Conservation (phyloP, 2,329 filamentous ascomycete species). For the Aspergillus persii region DNA sequence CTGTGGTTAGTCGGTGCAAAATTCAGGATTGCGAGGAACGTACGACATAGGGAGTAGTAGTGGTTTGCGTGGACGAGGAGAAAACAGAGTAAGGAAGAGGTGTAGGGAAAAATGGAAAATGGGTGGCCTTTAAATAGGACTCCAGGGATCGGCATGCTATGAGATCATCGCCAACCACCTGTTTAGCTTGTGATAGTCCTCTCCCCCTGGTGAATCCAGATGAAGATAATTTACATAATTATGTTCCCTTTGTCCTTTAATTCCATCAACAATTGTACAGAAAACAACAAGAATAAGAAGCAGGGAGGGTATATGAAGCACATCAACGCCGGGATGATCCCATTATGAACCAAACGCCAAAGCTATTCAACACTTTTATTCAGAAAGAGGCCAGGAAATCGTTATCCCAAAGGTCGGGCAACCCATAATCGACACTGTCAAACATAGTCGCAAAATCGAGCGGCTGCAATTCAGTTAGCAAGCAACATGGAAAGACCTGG, state of each 20-base stretch:
- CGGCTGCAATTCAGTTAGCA: constrained; percentile 16
- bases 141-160: not conserved
- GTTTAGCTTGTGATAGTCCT: too few species aligned
- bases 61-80: not conserved
- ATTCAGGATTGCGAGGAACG: not conserved
- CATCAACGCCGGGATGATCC: not conserved
- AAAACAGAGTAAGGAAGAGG: not conserved
- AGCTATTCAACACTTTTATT: not conserved
- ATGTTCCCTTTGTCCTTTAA: not conserved
- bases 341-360: not conserved
- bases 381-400: constrained; percentile 20
- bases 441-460: constrained; percentile 32
- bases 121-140: not conserved
- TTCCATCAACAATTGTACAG: not conserved
- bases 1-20: not conserved
- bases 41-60: not conserved
- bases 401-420: constrained; percentile 28
- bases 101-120: not conserved
- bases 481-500: not conserved
- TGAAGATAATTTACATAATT: not conserved
- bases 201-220: not conserved
- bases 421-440: constrained; percentile 25
- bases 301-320: not conserved
- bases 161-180: not conserved
- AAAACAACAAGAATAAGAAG: not conserved